A percentile compares a stretch with the other conserved stretches of the same genome.
Conservation (phyloP, 345 rosid genomes). For the Sisymbrium irio region DNA sequence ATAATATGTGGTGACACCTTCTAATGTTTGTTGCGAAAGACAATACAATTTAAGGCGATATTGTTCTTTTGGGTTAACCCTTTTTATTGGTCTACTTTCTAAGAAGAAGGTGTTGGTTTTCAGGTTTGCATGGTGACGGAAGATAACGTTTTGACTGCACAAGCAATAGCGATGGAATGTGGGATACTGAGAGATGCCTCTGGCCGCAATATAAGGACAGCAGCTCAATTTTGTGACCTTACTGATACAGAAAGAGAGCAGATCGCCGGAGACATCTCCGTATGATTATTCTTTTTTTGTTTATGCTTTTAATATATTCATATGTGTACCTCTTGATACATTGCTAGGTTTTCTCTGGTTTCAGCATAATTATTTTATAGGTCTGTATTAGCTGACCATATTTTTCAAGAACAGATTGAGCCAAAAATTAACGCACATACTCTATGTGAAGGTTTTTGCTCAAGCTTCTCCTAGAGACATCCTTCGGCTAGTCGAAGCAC, state of each 20-base stretch:
- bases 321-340: neutral
- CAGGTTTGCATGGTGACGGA: slow-evolving; percentile 96
- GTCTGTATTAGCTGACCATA: no score
- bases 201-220: slow-evolving; percentile 52
- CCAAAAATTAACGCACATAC: neutral
- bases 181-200: slow-evolving; percentile 58
- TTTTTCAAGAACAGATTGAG: no score
- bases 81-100: neutral
- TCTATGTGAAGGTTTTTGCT: slow-evolving; percentile 65
- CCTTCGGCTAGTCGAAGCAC: slow-evolving; percentile 76
- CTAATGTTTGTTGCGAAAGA: no score
- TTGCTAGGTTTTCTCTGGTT: no score
- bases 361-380: no score
- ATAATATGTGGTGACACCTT: no score
- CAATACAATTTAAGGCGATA: no score
- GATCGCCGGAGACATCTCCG: slow-evolving; percentile 58
- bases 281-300: slow-evolving; percentile 24
- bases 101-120: neutral
- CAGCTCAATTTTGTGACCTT: slow-evolving; percentile 59
- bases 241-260: slow-evolving; percentile 57
- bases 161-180: slow-evolving; percentile 81
- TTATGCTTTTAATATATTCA: neutral
- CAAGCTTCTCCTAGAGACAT: slow-evolving; percentile 69
- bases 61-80: no score
- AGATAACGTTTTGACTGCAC: slow-evolving; percentile 81